phyloP scores from a whole-genome alignment of 805 yeast genomes.

The Kodamaea lidongshanica region DNA sequence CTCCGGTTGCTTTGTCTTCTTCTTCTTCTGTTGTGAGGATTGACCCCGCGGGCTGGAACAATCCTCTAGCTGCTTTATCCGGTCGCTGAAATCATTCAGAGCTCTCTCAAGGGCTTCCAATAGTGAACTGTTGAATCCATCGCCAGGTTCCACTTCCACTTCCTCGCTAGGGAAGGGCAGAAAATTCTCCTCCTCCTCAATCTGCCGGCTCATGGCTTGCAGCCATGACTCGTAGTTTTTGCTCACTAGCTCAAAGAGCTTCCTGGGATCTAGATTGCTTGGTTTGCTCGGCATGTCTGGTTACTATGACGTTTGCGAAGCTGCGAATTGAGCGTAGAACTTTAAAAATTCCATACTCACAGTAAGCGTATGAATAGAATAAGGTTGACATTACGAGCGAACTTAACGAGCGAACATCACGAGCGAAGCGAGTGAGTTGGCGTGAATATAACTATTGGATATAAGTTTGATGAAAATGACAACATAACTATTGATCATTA shows the following conservation, averaged over 20 bases:
- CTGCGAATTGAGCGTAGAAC: background rate
- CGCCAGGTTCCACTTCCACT: slow-evolving; percentile 10
- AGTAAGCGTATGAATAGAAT: too few species aligned
- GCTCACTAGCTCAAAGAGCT: slow-evolving; percentile 26
- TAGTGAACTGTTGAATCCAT: slow-evolving; percentile 23
- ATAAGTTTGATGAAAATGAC: too few species aligned
- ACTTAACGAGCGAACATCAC: too few species aligned
- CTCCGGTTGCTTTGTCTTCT: background rate
- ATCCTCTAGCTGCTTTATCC: slow-evolving; percentile 10
- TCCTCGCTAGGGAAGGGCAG: slow-evolving; percentile 26
- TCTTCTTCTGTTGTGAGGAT: slow-evolving; percentile 1
- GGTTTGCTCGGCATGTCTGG: background rate
- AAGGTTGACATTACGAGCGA: too few species aligned
- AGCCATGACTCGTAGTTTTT: slow-evolving; percentile 37
- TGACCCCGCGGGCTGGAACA: too few species aligned
- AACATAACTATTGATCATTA: too few species aligned
- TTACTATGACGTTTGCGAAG: background rate
- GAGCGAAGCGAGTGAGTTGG: too few species aligned
- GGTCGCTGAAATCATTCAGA: slow-evolving; percentile 16
- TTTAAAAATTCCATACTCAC: background rate
- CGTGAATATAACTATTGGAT: too few species aligned
- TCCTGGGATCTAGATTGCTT: slow-evolving; percentile 18
- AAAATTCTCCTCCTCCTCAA: slow-evolving; percentile 19
- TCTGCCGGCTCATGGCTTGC: slow-evolving; percentile 23
- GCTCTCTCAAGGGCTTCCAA: slow-evolving; percentile 27